Evolutionary conservation across 257 asterid genomes (phyloP), one percentile per base, ranked within the genome.

Genomic region (Scutellaria minor): DNA sequence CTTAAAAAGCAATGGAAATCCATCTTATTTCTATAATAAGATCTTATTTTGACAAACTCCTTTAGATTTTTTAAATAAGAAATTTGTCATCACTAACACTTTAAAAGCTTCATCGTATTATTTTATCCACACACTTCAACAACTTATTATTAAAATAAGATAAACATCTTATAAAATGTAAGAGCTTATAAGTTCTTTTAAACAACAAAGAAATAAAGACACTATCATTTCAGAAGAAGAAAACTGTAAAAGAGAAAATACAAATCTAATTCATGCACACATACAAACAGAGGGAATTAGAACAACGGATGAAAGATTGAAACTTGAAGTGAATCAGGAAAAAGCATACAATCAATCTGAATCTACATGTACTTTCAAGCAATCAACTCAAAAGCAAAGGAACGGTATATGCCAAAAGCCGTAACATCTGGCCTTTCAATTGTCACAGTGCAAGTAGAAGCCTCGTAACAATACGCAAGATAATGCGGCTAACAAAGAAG

Each of bases 401-500:
- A 31, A 31, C 5, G 64, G 42, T 6, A 69, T 14, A 11, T 42
- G 47, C 66, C 15, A 22, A 68, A 52, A 52, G 53, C 64, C 9
- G 37, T 9, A 13, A 14, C 0, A 10, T 39, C 18, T 10, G 5
- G 37, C 37, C 37, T 42, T 27, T 22, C 55, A 12, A 27, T 54
- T 9, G 22, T 48, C 15, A 39, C n/a, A 72, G 14, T 37, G 52
- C 62, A 60, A 27, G n/a, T 27, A 53, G 37, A 44, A 50, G 55
- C 37, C 50, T 39, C 18, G 12, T 50, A 72, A 13, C 11, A 46
- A 59, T 48, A 44, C 7, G 11, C 14, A 51, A 48, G 53, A 72
- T 51, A 70, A 14, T 71, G 67, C 52, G 9, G 60, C 31, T 8
- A 7, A 7, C 31, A 54, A 44, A 63, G 39, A 64, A 22, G n/a